A percentile compares a stretch with the other conserved stretches of the same genome.
Evolutionary conservation across 805 yeast species (phyloP).

Genomic region (Metschnikowia drakensbergensis): DNA sequence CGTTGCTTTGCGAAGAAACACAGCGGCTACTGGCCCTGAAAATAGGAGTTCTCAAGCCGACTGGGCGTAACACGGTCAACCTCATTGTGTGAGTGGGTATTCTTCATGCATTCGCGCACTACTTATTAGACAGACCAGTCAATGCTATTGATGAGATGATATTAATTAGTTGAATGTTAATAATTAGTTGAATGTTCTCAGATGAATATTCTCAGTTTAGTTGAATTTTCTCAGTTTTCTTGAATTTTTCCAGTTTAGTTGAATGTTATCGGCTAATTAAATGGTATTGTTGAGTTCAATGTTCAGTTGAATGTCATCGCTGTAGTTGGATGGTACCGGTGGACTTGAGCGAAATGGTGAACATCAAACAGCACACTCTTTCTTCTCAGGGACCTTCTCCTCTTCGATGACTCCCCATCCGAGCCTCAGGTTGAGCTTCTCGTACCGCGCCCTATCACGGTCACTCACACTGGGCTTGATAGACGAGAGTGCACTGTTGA

Average conservation of each 20-base stretch:
- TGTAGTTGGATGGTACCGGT: too few relatives aligned
- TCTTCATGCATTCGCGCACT: neutral
- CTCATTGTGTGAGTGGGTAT: neutral
- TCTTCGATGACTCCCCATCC: constrained; percentile 58
- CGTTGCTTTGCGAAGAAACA: neutral
- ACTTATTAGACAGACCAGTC: too few relatives aligned
- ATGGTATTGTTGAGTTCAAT: too few relatives aligned
- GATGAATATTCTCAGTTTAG: too few relatives aligned
- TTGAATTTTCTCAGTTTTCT: too few relatives aligned
- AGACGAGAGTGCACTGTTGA: constrained; percentile 62
- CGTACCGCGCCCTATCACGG: constrained; percentile 73
- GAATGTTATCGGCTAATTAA: too few relatives aligned
- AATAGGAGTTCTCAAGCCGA: neutral
- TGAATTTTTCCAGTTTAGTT: too few relatives aligned
- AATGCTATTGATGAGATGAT: neutral
- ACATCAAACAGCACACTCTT: neutral
- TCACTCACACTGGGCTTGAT: constrained; percentile 92
- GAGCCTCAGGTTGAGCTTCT: constrained; percentile 64
- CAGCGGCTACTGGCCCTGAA: neutral
- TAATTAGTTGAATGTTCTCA: too few relatives aligned
- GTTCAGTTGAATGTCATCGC: too few relatives aligned
- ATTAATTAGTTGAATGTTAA: neutral
- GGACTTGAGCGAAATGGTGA: too few relatives aligned
- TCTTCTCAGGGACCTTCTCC: constrained; percentile 20
- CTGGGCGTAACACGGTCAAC: neutral